A percentile compares a stretch with the other conserved stretches of the same genome.
Conservation (phyloP, 2,329 filamentous ascomycete genomes). For the Corynespora cassiicola region DNA sequence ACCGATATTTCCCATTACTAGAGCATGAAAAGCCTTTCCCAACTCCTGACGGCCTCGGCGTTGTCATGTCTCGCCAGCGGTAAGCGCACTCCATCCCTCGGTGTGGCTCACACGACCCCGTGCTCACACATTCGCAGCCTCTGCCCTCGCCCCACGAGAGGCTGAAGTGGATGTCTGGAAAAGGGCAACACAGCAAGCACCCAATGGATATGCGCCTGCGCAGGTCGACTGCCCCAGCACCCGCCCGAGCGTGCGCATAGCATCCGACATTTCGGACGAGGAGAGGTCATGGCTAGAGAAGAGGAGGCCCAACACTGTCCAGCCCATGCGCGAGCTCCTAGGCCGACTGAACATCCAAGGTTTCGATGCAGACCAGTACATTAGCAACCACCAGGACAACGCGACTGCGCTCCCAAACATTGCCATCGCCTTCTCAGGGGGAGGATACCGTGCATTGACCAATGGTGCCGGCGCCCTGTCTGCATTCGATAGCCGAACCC, state of each 20-base stretch:
- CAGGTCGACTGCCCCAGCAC: constrained; percentile 71
- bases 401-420: constrained; percentile 69
- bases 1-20: constrained; percentile 2
- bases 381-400: constrained; percentile 66
- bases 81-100: constrained; percentile 20
- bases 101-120: constrained; percentile 2
- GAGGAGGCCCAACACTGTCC: constrained; percentile 74
- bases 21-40: constrained; percentile 33
- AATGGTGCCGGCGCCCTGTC: constrained; percentile 81
- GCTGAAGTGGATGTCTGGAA: constrained; percentile 30
- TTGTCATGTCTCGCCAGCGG: constrained; percentile 35
- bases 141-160: constrained; percentile 28
- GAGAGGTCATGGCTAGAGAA: constrained; percentile 77
- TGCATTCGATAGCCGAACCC: constrained; percentile 78
- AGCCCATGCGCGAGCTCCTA: constrained; percentile 78
- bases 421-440: constrained; percentile 79
- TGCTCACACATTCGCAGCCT: constrained; percentile 33
- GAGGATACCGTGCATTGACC: constrained; percentile 85
- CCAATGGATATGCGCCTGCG: constrained; percentile 75
- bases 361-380: constrained; percentile 78
- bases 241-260: constrained; percentile 73
- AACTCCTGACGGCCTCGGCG: constrained; percentile 33
- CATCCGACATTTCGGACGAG: constrained; percentile 66
- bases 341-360: constrained; percentile 73
- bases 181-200: constrained; percentile 61